Percentiles rank a stretch among this genome's conserved stretches.
These are phyloP conservation scores for Claviceps sp. DNA, from an alignment of 2,329 filamentous ascomycete genomes.

Conservation along the genomic window DNA sequence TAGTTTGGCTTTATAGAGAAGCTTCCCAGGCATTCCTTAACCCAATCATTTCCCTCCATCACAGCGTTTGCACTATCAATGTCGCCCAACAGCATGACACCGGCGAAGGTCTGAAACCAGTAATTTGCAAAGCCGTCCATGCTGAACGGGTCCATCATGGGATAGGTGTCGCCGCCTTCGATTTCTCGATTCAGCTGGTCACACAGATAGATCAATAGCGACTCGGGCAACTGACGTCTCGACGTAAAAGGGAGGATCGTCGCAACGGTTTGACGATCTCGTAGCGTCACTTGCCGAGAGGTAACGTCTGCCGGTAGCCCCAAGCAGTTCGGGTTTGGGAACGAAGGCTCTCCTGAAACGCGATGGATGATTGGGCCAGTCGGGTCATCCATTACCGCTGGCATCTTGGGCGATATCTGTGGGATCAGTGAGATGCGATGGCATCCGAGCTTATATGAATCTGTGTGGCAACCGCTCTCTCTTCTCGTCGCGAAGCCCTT, in stretches of 20 bases:
- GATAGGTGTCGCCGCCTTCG: constrained; percentile 83
- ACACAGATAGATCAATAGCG: constrained; percentile 63
- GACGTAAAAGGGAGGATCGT: constrained; percentile 74
- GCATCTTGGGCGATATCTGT: constrained; percentile 31
- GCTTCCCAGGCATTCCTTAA: constrained; percentile 69
- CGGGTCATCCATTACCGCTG: constrained; percentile 68
- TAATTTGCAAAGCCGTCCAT: constrained; percentile 66
- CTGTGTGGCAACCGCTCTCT: background rate
- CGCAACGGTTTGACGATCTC: constrained; percentile 72
- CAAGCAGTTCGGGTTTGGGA: constrained; percentile 46
- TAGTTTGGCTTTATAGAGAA: constrained; percentile 95
- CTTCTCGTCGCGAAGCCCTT: background rate
- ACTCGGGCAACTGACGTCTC: constrained; percentile 60
- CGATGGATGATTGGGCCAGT: constrained; percentile 57
- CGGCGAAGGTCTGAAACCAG: constrained; percentile 86
- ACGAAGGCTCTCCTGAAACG: constrained; percentile 52
- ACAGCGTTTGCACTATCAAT: constrained; percentile 49
- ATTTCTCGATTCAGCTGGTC: constrained; percentile 84
- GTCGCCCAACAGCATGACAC: constrained; percentile 73
- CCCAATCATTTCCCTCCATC: constrained; percentile 56
- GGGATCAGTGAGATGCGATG: background rate
- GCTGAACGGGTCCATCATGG: constrained; percentile 66
- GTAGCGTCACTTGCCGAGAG: constrained; percentile 66
- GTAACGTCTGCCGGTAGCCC: constrained; percentile 55
- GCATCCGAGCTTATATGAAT: background rate